A percentile compares a stretch with the other conserved stretches of the same genome.
Evolutionary conservation across 805 yeast genomes (phyloP).

Genomic region (Tetrapisispora namnaoensis): DNA sequence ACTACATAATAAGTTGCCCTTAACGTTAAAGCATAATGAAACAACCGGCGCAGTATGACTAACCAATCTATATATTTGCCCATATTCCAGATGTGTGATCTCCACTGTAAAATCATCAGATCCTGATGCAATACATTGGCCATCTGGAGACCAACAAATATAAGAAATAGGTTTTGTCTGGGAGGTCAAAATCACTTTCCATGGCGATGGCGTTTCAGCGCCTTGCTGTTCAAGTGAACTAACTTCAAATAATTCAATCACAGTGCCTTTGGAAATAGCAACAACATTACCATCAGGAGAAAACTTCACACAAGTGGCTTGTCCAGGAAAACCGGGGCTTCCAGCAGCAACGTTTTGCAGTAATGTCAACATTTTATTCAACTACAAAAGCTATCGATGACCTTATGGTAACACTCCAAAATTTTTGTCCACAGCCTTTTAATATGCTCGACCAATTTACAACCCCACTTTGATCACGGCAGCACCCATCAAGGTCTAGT

Average conservation of each 20-base stretch:
- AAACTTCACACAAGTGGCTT: constrained; percentile 39
- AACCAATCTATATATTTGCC: constrained; percentile 35
- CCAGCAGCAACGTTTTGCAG: background rate
- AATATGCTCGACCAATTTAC: too few species aligned
- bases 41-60: constrained; percentile 86
- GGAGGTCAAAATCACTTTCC: constrained; percentile 9
- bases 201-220: background rate
- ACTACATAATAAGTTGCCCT: constrained; percentile 69
- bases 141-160: constrained; percentile 68
- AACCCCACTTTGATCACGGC: too few species aligned
- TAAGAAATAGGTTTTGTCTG: constrained; percentile 64
- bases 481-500: too few species aligned
- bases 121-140: constrained; percentile 65
- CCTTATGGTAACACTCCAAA: too few species aligned
- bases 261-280: constrained; percentile 53
- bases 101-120: constrained; percentile 78
- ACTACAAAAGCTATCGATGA: too few species aligned
- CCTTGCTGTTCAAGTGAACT: constrained; percentile 5
- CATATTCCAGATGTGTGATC: constrained; percentile 53
- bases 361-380: background rate
- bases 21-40: constrained; percentile 54
- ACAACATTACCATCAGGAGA: constrained; percentile 50
- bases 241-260: constrained; percentile 49
- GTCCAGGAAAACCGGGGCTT: constrained; percentile 2
- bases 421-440: too few species aligned